Percentiles rank a stretch among this genome's conserved stretches.
These are phyloP conservation scores for Penicillium flavigenum DNA, from an alignment of 495 filamentous ascomycete species.

Conservation along the genomic window DNA sequence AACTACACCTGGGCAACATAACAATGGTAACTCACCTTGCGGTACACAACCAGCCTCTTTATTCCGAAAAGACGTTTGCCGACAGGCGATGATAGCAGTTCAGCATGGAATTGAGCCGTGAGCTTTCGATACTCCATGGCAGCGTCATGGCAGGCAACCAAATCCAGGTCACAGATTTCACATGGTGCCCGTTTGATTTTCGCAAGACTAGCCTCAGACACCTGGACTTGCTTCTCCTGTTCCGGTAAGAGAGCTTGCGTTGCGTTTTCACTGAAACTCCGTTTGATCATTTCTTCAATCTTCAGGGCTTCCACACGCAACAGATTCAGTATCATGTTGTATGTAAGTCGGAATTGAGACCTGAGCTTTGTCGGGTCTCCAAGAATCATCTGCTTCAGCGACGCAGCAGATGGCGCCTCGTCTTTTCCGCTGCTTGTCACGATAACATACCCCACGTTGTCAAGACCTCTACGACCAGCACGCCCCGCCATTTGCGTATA, in stretches of 20 bases:
- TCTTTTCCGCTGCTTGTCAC: constrained; percentile 79
- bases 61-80: constrained; percentile 75
- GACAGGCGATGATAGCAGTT: constrained; percentile 67
- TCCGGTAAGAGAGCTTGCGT: constrained; percentile 93
- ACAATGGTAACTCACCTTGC: constrained; percentile 45
- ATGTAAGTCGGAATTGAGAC: constrained; percentile 94
- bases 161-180: constrained; percentile 73
- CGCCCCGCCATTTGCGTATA: constrained; percentile 99
- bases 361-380: constrained; percentile 92
- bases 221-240: constrained; percentile 87
- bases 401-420: constrained; percentile 81
- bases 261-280: constrained; percentile 98
- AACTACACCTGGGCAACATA: not conserved
- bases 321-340: constrained; percentile 98
- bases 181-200: constrained; percentile 88
- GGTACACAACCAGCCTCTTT: constrained; percentile 72
- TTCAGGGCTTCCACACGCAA: constrained; percentile 94
- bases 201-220: constrained; percentile 87
- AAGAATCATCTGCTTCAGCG: constrained; percentile 89
- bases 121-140: constrained; percentile 73
- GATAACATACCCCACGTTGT: constrained; percentile 89
- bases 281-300: constrained; percentile 99
- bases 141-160: constrained; percentile 75
- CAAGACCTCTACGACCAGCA: constrained; percentile 89
- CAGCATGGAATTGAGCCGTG: constrained; percentile 71